A percentile compares a stretch with the other conserved stretches of the same genome.
Conservation (phyloP, 805 yeast genomes). For the Sugiyamaella mastotermitis region DNA sequence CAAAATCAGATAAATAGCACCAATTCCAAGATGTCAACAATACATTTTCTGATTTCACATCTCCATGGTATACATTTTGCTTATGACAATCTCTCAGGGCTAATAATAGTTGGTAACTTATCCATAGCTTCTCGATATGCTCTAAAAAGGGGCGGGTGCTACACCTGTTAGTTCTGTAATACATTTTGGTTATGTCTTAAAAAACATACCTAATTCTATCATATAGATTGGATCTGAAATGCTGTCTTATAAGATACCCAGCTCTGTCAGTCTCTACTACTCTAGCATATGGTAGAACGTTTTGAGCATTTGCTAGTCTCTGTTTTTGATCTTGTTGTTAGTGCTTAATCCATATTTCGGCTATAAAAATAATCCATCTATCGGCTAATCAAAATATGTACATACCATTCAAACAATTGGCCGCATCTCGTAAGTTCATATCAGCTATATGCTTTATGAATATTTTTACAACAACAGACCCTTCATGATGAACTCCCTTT, state of each 20-base stretch:
- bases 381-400: too few relatives aligned
- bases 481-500: slow-evolving; percentile 67
- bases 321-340: slow-evolving; percentile 24
- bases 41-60: slow-evolving; percentile 84
- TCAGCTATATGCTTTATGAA: slow-evolving; percentile 65
- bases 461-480: slow-evolving; percentile 71
- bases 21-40: slow-evolving; percentile 86
- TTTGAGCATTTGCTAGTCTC: slow-evolving; percentile 45
- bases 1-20: slow-evolving; percentile 76
- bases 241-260: slow-evolving; percentile 82
- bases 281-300: slow-evolving; percentile 64
- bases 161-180: slow-evolving; percentile 1
- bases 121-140: slow-evolving; percentile 74
- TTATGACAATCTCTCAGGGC: slow-evolving; percentile 60
- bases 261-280: slow-evolving; percentile 87
- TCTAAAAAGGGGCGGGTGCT: slow-evolving; percentile 82
- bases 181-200: background rate
- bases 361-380: background rate
- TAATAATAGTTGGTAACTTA: slow-evolving; percentile 71
- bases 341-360: slow-evolving; percentile 3
- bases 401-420: slow-evolving; percentile 20
- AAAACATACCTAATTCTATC: slow-evolving; percentile 53
- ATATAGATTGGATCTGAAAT: slow-evolving; percentile 70
- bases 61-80: slow-evolving; percentile 70
- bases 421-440: slow-evolving; percentile 21